Conservation (phyloP, 2,329 filamentous ascomycete genomes). For the Cyanodermella asteris region DNA sequence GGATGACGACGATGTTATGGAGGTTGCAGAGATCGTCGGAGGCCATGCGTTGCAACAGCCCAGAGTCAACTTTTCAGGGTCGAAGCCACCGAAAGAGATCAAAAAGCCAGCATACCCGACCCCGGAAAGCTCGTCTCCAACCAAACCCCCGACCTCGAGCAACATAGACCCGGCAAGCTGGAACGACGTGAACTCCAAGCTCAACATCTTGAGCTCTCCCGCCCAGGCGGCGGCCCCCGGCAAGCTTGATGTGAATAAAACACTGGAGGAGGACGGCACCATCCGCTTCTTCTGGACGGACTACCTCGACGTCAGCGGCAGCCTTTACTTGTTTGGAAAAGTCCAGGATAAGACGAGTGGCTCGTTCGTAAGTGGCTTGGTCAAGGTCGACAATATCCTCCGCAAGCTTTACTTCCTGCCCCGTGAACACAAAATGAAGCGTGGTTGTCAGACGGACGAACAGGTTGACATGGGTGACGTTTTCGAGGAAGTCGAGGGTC, state of each 20-base stretch:
- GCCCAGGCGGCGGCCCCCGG: constrained; percentile 44
- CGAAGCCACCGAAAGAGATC: constrained; percentile 48
- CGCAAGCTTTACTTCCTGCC: constrained; percentile 87
- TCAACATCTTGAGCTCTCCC: constrained; percentile 67
- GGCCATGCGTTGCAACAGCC: constrained; percentile 37
- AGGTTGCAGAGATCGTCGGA: constrained; percentile 56
- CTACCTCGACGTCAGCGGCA: constrained; percentile 81
- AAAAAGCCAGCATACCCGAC: constrained; percentile 47
- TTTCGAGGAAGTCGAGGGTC: constrained; percentile 64
- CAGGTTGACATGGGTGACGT: constrained; percentile 74
- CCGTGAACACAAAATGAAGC: constrained; percentile 8
- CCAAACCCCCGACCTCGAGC: constrained; percentile 33
- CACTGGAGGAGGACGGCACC: constrained; percentile 82
- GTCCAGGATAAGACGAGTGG: constrained; percentile 71
- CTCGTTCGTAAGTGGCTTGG: constrained; percentile 70
- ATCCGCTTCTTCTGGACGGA: constrained; percentile 94
- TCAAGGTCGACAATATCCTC: constrained; percentile 86
- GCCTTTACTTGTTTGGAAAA: constrained; percentile 85
- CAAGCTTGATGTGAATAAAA: constrained; percentile 64
- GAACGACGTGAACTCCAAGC: constrained; percentile 65
- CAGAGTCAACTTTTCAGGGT: constrained; percentile 69
- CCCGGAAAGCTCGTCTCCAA: constrained; percentile 56
- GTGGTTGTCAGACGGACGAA: constrained; percentile 49
- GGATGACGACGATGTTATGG: constrained; percentile 63
- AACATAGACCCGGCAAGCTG: constrained; percentile 62